Evolutionary conservation across 2,329 filamentous ascomycete species (phyloP), one percentile per base, ranked within the genome.

Genomic region (Paecilomyces sp.): DNA sequence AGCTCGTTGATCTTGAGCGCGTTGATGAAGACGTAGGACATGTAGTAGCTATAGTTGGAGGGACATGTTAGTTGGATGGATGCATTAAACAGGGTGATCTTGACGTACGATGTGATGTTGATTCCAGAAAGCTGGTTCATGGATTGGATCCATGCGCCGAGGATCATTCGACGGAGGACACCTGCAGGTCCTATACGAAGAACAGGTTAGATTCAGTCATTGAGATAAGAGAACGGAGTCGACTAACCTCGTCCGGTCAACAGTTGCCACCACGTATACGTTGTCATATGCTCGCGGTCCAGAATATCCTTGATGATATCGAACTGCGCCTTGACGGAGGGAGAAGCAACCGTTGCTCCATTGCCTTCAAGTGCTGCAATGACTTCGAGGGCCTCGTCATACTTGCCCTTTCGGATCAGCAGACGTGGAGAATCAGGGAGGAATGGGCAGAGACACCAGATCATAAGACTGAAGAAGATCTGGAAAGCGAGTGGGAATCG

Each of bases 211-310:
- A 51, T 30, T 18, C 13, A 36, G 50, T 36, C 1, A 15, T n/a
- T 7, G 6, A 57, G 28, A 36, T 2, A 7, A 13, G 57, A n/a
- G 50, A 13, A n/a, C 15, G 8, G 24, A 55, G 15, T 13, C n/a
- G 34, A 18, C 56, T 53, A 33, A 65, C 64, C 76, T 24, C 71
- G 71, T 3, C 77, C 77, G 15, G 69, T 75, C 51, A 81, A 57
- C 0, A 81, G 67, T 62, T 76, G 74, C 72, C 70, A 75, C 79
- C 76, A 82, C 41, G 70, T 76, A 63, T 76, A 80, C 4, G 67
- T 76, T 61, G 74, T 77, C 63, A 74, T 71, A 34, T 79, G 72
- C 61, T 82, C 79, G 12, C 74, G 71, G 56, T 80, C 79, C 7
- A 77, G 62, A 47, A 76, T 67, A 52, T 72, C 69, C 56, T 73